A percentile compares a stretch with the other conserved stretches of the same genome.
Evolutionary conservation across 192 early-diverging fungal species (phyloP).

Genomic region (Pilaira anomala): DNA sequence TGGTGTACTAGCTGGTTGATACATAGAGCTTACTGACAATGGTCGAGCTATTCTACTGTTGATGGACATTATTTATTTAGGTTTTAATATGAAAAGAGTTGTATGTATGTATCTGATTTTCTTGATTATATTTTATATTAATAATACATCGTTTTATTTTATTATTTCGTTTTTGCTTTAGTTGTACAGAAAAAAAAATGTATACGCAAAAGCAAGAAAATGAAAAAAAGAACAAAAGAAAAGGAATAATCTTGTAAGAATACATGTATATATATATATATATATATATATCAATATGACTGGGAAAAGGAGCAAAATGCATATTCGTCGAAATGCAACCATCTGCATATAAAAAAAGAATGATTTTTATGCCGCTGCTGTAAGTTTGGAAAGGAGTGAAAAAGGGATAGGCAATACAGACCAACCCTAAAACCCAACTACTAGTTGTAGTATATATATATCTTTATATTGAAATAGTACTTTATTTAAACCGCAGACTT

Average conservation of each 20-base stretch:
- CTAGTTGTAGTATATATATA: too few relatives aligned
- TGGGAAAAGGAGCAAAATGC: conserved; percentile 15
- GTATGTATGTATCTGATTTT: too few relatives aligned
- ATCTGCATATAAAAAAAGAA: conserved; percentile 10
- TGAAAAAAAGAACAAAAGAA: conserved; percentile 1
- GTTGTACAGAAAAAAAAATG: too few relatives aligned
- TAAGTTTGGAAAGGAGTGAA: neutral
- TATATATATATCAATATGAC: too few relatives aligned
- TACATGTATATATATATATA: too few relatives aligned
- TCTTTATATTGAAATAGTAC: too few relatives aligned
- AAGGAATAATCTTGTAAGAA: neutral
- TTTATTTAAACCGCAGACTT: too few relatives aligned
- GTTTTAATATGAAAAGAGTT: too few relatives aligned
- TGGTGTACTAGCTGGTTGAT: neutral
- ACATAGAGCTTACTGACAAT: neutral
- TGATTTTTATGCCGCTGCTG: conserved; percentile 3
- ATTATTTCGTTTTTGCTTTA: too few relatives aligned
- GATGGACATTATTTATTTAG: conserved; percentile 1
- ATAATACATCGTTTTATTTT: too few relatives aligned
- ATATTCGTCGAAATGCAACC: conserved; percentile 18
- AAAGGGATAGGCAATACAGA: neutral
- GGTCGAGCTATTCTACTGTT: conserved; percentile 16
- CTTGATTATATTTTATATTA: too few relatives aligned
- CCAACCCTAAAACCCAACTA: too few relatives aligned
- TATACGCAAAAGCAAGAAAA: conserved; percentile 8